phyloP scores from a whole-genome alignment of 371 early-diverging fungal species.

The Basidiobolus meristosporus region DNA sequence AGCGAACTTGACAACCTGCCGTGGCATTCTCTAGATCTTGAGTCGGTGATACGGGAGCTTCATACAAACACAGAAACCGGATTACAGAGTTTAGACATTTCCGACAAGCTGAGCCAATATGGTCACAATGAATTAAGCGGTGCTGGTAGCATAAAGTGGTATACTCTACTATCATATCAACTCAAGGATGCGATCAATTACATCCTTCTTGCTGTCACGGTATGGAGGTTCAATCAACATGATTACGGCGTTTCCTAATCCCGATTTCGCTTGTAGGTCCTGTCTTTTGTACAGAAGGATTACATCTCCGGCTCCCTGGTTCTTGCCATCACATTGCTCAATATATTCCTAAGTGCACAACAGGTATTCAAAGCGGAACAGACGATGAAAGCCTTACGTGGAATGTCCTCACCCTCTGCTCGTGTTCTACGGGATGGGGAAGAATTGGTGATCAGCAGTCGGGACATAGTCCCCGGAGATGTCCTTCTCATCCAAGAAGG shows the following conservation, averaged over 20 bases:
- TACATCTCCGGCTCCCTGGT: slow-evolving; percentile 46
- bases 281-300: slow-evolving; percentile 30
- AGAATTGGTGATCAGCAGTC: slow-evolving; percentile 33
- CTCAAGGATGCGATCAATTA: slow-evolving; percentile 67
- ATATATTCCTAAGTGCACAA: slow-evolving; percentile 61
- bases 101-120: slow-evolving; percentile 16
- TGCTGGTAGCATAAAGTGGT: slow-evolving; percentile 33
- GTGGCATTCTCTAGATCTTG: too few species aligned
- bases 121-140: slow-evolving; percentile 56
- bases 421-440: slow-evolving; percentile 62
- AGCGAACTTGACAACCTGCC: too few species aligned
- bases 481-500: slow-evolving; percentile 67
- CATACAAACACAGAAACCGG: too few species aligned
- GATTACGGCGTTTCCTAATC: neutral
- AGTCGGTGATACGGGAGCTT: too few species aligned
- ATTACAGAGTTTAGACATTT: too few species aligned
- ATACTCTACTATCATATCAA: slow-evolving; percentile 58
- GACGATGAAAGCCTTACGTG: slow-evolving; percentile 68
- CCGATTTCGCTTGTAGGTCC: slow-evolving; percentile 11
- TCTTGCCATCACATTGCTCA: slow-evolving; percentile 48
- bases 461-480: slow-evolving; percentile 73
- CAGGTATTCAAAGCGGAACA: slow-evolving; percentile 82
- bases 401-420: slow-evolving; percentile 55
- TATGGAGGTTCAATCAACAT: slow-evolving; percentile 1
- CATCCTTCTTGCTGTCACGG: slow-evolving; percentile 52